Conservation (phyloP, 2,329 filamentous ascomycete genomes). For the Sclerotinia subarctica region DNA sequence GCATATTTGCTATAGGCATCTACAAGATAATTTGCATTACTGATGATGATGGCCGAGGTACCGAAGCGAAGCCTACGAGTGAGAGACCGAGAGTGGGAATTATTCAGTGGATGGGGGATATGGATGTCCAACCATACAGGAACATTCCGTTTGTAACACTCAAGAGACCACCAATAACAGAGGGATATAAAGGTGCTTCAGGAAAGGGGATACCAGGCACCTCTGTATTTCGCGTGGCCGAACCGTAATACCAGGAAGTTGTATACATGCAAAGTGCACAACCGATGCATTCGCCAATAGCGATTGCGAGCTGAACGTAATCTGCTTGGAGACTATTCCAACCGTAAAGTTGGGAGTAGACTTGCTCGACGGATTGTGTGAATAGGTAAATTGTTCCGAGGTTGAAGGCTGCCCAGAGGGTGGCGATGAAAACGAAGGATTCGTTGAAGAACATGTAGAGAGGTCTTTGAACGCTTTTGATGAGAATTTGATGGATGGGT, state of each 20-base stretch:
- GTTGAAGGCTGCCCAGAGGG: not conserved
- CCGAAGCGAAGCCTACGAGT: slow-evolving; percentile 52
- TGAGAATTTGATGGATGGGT: not conserved
- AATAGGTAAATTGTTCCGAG: slow-evolving; percentile 33
- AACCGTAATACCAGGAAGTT: slow-evolving; percentile 43
- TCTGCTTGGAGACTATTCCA: slow-evolving; percentile 24
- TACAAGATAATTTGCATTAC: slow-evolving; percentile 48
- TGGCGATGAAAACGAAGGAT: not conserved
- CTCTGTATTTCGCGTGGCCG: slow-evolving; percentile 41
- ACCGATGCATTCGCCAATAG: slow-evolving; percentile 23
- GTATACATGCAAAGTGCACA: slow-evolving; percentile 25
- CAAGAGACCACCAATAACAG: slow-evolving; percentile 44
- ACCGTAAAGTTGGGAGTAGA: slow-evolving; percentile 28
- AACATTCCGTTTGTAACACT: slow-evolving; percentile 30
- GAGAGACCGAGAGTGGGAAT: slow-evolving; percentile 66
- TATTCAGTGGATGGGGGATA: slow-evolving; percentile 68
- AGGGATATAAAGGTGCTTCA: slow-evolving; percentile 46
- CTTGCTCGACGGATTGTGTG: slow-evolving; percentile 31
- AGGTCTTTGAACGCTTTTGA: not conserved
- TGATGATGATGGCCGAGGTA: slow-evolving; percentile 46
- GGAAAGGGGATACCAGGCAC: slow-evolving; percentile 41
- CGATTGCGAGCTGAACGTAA: slow-evolving; percentile 19
- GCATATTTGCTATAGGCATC: slow-evolving; percentile 51
- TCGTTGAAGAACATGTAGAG: not conserved
- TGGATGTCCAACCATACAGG: slow-evolving; percentile 58